These are phyloP conservation scores for Rhizopogon sp. DNA, from an alignment of 768 basidiomycete genomes.

Conservation along the genomic window DNA sequence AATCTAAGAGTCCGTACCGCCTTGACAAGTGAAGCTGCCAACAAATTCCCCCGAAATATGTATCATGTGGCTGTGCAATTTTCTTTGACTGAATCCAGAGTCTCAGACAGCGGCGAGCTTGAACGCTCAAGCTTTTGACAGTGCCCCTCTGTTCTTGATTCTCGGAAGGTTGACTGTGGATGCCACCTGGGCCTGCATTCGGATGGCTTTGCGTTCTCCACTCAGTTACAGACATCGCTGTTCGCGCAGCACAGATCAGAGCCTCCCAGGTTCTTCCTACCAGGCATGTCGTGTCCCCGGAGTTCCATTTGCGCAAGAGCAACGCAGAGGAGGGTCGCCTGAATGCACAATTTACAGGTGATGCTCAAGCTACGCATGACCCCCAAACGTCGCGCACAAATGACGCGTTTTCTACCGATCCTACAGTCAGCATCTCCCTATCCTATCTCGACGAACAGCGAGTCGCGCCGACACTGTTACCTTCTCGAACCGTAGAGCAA, in stretches of 20 bases:
- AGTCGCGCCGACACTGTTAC: background rate
- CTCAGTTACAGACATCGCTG: conserved; percentile 54
- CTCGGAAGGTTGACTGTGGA: conserved; percentile 20
- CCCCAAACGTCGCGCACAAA: background rate
- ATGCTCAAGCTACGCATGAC: background rate
- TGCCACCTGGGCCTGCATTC: conserved; percentile 72
- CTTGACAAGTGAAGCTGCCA: too few species aligned
- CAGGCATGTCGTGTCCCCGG: background rate
- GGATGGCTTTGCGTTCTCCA: conserved; percentile 69
- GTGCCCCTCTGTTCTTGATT: background rate
- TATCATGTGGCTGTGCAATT: conserved; percentile 14
- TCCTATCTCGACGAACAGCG: background rate
- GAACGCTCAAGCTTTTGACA: background rate
- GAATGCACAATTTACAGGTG: background rate
- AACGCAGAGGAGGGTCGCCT: background rate
- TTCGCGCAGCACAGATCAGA: conserved; percentile 58
- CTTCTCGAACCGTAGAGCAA: background rate
- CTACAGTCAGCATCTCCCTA: background rate
- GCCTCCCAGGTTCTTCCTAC: conserved; percentile 29
- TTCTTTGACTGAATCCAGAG: background rate
- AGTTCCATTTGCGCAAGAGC: background rate
- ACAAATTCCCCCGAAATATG: too few species aligned
- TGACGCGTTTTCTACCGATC: background rate
- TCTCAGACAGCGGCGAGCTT: too few species aligned
- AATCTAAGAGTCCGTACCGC: too few species aligned